These are phyloP conservation scores for Cunninghamia lanceolata DNA, from an alignment of 75 land plant species.

Conservation along the genomic window DNA sequence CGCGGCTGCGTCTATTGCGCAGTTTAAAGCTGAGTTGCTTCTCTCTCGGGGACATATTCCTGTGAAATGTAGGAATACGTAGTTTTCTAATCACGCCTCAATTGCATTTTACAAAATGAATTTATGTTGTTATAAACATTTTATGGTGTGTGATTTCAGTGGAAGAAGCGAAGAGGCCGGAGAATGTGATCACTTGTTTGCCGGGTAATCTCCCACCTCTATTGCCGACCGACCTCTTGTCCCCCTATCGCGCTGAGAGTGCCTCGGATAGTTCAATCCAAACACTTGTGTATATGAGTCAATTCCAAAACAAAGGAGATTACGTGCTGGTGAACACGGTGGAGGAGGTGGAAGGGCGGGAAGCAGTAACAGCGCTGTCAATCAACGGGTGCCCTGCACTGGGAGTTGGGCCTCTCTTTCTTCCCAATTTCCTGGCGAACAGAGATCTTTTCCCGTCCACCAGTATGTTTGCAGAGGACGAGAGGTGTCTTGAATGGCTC, in stretches of 20 bases:
- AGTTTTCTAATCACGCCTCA: neutral
- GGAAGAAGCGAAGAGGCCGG: neutral
- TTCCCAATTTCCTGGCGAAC: neutral
- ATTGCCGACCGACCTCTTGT: neutral
- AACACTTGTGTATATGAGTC: neutral
- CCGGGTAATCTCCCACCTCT: neutral
- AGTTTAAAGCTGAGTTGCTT: neutral
- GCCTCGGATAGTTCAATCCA: neutral
- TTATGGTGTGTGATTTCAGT: neutral
- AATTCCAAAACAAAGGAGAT: neutral
- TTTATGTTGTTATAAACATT: neutral
- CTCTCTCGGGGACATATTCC: neutral
- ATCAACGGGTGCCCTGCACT: neutral
- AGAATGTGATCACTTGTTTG: neutral
- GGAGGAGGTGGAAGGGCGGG: conserved; percentile 9
- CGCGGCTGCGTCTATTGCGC: neutral
- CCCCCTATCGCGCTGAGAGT: neutral
- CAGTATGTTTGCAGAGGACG: conserved; percentile 5
- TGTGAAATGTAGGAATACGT: neutral
- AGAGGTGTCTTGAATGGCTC: conserved; percentile 15
- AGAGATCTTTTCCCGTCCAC: neutral
- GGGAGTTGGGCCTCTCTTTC: conserved; percentile 2
- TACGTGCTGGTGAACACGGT: conserved; percentile 16
- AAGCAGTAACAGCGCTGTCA: conserved; percentile 5
- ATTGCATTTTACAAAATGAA: neutral